phyloP scores from a whole-genome alignment of 305 asterid genomes.

The Galium porrigens region DNA sequence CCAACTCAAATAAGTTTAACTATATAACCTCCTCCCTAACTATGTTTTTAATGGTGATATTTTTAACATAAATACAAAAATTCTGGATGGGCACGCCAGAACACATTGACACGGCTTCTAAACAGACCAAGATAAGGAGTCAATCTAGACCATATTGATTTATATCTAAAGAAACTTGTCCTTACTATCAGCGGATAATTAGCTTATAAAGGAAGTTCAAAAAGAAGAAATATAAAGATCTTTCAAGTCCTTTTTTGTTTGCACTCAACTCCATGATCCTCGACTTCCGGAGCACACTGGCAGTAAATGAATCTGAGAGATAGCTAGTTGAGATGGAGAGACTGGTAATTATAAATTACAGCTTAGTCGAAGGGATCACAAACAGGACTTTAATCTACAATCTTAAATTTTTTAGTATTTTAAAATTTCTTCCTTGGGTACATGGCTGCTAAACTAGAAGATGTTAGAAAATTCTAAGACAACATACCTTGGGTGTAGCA shows the following conservation, averaged over 20 bases:
- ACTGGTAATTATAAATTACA: background rate
- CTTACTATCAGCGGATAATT: background rate
- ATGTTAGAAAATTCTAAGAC: background rate
- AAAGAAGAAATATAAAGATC: background rate
- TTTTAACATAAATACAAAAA: no score
- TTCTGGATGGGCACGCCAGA: background rate
- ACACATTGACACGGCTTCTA: background rate
- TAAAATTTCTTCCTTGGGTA: background rate
- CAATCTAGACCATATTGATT: background rate
- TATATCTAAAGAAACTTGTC: background rate
- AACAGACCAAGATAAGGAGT: background rate
- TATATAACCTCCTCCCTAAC: background rate
- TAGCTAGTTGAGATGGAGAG: background rate
- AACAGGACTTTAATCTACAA: no score
- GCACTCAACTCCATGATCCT: background rate
- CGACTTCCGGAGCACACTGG: background rate
- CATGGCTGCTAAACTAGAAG: no score
- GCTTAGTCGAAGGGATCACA: background rate
- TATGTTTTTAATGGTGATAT: background rate
- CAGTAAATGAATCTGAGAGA: no score
- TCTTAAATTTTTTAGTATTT: no score
- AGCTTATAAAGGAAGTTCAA: background rate
- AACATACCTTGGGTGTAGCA: conserved; percentile 47
- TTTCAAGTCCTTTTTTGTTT: background rate
- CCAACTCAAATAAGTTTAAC: background rate